These are phyloP conservation scores for Coemansia sp. DNA, from an alignment of 192 early-diverging fungal species.

Conservation along the genomic window DNA sequence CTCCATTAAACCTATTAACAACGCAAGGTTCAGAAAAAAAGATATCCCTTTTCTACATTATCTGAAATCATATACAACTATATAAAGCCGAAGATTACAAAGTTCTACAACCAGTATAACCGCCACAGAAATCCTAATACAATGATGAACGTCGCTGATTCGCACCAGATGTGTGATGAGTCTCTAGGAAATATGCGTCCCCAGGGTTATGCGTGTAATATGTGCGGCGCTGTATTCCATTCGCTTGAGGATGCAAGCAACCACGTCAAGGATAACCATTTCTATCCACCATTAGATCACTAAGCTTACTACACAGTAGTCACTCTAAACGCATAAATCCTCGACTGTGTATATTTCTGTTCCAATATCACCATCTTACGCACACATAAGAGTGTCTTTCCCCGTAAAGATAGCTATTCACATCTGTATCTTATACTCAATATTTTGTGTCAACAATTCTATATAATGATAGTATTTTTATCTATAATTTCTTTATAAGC, in stretches of 20 bases:
- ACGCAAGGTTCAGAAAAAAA: no score
- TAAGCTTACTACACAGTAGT: background rate
- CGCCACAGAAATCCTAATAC: background rate
- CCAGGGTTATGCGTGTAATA: slow-evolving; percentile 42
- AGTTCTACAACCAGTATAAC: no score
- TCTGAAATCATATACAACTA: no score
- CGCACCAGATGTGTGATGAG: slow-evolving; percentile 22
- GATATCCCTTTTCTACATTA: background rate
- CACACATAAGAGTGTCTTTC: no score
- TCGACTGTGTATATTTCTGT: no score
- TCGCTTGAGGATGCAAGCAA: slow-evolving; percentile 31
- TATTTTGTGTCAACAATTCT: background rate
- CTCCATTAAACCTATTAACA: no score
- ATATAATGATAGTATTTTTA: background rate
- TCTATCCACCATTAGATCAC: slow-evolving; percentile 47
- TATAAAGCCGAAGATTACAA: no score
- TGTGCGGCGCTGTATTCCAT: slow-evolving; percentile 41
- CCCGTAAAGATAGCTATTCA: no score
- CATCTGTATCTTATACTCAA: background rate
- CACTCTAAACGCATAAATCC: background rate
- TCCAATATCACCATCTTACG: no score
- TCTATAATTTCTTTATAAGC: no score
- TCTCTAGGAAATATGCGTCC: slow-evolving; percentile 24
- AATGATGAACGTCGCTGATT: slow-evolving; percentile 14
- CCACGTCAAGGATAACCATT: slow-evolving; percentile 50